Base-by-base conservation (phyloP, 345 rosid genomes). In the Brassica rapa region DNA sequence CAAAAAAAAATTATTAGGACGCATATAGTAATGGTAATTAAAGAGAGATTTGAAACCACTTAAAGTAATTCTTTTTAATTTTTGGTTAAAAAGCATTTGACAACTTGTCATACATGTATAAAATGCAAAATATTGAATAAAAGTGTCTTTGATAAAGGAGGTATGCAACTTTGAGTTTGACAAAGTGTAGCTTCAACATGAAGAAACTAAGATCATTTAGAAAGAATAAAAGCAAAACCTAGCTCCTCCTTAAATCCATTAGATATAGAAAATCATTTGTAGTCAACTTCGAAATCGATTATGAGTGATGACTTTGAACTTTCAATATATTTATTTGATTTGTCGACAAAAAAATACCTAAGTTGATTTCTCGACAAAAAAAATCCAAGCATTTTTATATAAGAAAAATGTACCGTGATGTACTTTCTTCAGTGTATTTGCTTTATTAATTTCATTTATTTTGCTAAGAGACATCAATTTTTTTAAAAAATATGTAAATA, bases 131-230 rank as follows among this genome's bases (percentile, higher is more conserved):
- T 30, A 21, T 19, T 2, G 43, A 41, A 56, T 63, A 30, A 70
- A 78, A 71, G 76, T 65, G 46, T 75, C 80, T 80, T 80, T 80
- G 66, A 12, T 15, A 75, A 75, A 80, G 67, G 73, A 75, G 57
- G 53, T 74, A 68, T 39, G 69, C 78, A 68, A 74, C 82, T 80
- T 73, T 74, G 74, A 68, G 82, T 76, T 80, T 80, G 80, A 80
- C 83, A 75, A 80, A 75, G 71, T 80, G 72, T 80, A 80, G 73
- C 83, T 80, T 80, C 83, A 70, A 75, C 70, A 64, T 65, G 83
- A 80, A 80, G 83, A 75, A 80, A 80, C 80, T 75, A 46, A 70
- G 30, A 80, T 75, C 73, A 75, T 71, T 80, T 71, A 70, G 72
- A 75, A 39, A 80, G 63, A 75, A 75, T 56, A 75, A 74, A 73